Conservation (phyloP, 2,329 filamentous ascomycete species). For the Aspergillus quadrilineatus region DNA sequence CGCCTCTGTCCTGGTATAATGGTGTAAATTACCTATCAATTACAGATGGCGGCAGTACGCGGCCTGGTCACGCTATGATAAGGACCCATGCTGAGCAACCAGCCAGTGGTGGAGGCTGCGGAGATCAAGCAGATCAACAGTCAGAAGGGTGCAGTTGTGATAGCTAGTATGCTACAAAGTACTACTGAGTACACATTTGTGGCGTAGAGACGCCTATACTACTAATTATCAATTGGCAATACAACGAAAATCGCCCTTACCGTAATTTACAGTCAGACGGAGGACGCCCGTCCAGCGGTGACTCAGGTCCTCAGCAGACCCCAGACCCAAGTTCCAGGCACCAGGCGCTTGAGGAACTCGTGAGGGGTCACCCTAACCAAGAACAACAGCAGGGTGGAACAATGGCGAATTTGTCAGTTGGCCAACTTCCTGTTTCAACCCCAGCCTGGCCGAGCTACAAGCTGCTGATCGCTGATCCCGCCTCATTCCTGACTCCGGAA, state of each 20-base stretch:
- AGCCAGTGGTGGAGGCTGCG: not conserved
- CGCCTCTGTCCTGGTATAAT: no score
- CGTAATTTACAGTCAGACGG: not conserved
- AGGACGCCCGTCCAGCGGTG: slow-evolving; percentile 12
- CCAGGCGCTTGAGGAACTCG: slow-evolving; percentile 1
- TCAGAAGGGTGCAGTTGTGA: not conserved
- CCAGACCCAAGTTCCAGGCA: slow-evolving; percentile 8
- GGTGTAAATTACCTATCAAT: slow-evolving; percentile 2
- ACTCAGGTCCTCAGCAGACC: slow-evolving; percentile 6
- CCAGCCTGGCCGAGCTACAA: not conserved
- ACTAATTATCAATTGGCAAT: no score
- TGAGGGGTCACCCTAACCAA: slow-evolving; percentile 2
- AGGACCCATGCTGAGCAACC: slow-evolving; percentile 1
- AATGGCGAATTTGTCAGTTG: slow-evolving; percentile 7
- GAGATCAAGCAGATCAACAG: not conserved
- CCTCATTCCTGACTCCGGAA: not conserved
- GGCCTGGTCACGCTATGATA: slow-evolving; percentile 11
- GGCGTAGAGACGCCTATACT: not conserved
- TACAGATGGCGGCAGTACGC: slow-evolving; percentile 11
- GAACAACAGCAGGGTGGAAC: slow-evolving; percentile 1
- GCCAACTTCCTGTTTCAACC: slow-evolving; percentile 4
- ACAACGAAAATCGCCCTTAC: no score
- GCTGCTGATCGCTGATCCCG: slow-evolving; percentile 5
- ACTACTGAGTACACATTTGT: not conserved
- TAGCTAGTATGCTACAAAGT: not conserved